Evolutionary conservation across 495 filamentous ascomycete species (phyloP).

Genomic region (Viridothelium virens): DNA sequence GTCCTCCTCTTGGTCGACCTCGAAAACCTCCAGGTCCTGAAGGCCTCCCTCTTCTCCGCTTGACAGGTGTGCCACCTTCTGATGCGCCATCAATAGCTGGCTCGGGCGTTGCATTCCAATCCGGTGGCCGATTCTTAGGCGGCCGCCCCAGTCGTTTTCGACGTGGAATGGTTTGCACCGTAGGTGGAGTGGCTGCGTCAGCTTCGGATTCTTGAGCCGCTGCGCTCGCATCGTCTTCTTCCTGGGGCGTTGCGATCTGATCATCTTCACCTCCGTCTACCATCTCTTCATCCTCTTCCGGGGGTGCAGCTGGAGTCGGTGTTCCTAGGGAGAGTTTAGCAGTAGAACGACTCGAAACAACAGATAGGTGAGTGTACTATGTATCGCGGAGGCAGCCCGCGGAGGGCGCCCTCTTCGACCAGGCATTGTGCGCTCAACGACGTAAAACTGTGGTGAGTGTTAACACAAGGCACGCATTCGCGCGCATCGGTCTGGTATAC

Average conservation of each 20-base stretch:
- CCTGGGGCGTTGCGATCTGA: slow-evolving; percentile 25
- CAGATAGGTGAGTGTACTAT: background rate
- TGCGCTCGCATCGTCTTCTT: slow-evolving; percentile 29
- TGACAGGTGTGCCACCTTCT: slow-evolving; percentile 51
- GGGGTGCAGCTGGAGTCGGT: slow-evolving; percentile 4
- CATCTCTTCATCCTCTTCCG: slow-evolving; percentile 30
- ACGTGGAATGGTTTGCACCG: slow-evolving; percentile 56
- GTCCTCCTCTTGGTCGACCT: slow-evolving; percentile 63
- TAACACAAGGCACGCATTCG: background rate
- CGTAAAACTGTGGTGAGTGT: background rate
- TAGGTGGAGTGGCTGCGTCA: slow-evolving; percentile 29
- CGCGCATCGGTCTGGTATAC: background rate
- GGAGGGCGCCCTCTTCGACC: slow-evolving; percentile 7
- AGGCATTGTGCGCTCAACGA: background rate
- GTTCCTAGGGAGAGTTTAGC: background rate
- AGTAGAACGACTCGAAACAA: background rate
- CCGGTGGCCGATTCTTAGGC: slow-evolving; percentile 71
- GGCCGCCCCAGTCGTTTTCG: slow-evolving; percentile 78
- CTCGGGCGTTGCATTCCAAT: slow-evolving; percentile 56
- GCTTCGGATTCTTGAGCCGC: slow-evolving; percentile 28
- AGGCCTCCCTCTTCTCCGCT: slow-evolving; percentile 62
- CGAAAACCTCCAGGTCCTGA: slow-evolving; percentile 58
- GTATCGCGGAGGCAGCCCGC: background rate
- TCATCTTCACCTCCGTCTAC: slow-evolving; percentile 24
- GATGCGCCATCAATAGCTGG: slow-evolving; percentile 49